Evolutionary conservation across 768 basidiomycete genomes (phyloP), one percentile per base, ranked within the genome.

Genomic region (Mycena belliarum): DNA sequence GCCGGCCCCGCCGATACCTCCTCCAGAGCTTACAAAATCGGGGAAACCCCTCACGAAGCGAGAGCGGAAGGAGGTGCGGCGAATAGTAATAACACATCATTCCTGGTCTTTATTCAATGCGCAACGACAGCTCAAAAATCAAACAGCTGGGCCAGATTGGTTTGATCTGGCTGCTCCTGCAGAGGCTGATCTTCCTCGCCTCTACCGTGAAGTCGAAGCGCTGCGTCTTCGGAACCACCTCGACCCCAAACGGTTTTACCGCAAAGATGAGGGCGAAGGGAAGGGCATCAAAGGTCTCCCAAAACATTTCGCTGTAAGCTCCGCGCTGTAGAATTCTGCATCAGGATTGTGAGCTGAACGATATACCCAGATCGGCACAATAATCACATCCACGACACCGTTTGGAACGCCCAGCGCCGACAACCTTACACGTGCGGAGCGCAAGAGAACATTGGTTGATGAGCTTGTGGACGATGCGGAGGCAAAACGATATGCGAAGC

Each of bases 221-320:
- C 76, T 95, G 54, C 87, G 93, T 28, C 75, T 97, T 45, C 84
- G 88, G 48, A 93, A 93, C 68, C 88, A 93, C 55, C 81, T 97
- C 20, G 95, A 97, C 66, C 93, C 93, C 18, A 97, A 96, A 70
- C 82, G 91, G 21, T 95, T 95, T 74, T 92, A 95, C 73, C 78
- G 85, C 60, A 94, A 91, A 70, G 91, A 94, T 44, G 87, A 89
- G 57, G 89, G 90, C 5, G 91, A 95, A 72, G 85, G 89, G 11
- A 89, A 88, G 65, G 91, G 91, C 16, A 84, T 89, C 70, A 91
- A 91, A 70, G 88, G 88, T 24, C 73, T 94, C 7, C 90, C 93
- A 10, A 93, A 94, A 71, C 86, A 92, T 69, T 95, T 95, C 72
- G 91, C 91, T n/a, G 93, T 93, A 69, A 62, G 85, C 28, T 52